These are phyloP conservation scores for Geotrichum aggregatum DNA, from an alignment of 1,139 yeast species.

Conservation along the genomic window DNA sequence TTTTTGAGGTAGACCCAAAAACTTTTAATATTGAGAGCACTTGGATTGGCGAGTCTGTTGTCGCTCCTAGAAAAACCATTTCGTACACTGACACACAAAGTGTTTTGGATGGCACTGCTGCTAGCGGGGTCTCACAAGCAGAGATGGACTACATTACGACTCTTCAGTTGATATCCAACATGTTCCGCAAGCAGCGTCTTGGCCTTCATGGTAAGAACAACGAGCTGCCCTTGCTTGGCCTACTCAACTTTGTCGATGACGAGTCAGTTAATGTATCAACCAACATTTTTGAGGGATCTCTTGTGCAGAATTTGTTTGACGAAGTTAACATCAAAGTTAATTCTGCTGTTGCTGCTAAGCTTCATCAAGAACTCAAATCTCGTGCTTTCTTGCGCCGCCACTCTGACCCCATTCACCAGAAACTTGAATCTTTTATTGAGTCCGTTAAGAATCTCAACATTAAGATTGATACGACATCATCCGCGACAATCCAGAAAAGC, in stretches of 20 bases:
- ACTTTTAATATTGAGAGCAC: conserved; percentile 72
- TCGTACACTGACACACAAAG: conserved; percentile 37
- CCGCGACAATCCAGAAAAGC: conserved; percentile 70
- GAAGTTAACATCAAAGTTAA: conserved; percentile 82
- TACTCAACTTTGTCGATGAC: conserved; percentile 80
- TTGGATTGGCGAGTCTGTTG: conserved; percentile 69
- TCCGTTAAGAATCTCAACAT: conserved; percentile 58
- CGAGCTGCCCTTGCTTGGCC: conserved; percentile 51
- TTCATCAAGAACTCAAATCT: conserved; percentile 74
- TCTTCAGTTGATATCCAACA: conserved; percentile 60
- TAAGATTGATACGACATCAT: conserved; percentile 66
- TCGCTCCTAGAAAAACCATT: conserved; percentile 48
- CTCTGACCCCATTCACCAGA: conserved; percentile 74
- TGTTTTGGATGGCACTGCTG: conserved; percentile 26
- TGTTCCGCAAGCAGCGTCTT: conserved; percentile 69
- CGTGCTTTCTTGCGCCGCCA: conserved; percentile 83
- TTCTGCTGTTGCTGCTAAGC: conserved; percentile 76
- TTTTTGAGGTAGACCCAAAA: conserved; percentile 73
- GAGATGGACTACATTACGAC: conserved; percentile 65
- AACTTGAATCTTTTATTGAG: conserved; percentile 73
- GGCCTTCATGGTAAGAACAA: conserved; percentile 35
- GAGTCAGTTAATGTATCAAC: conserved; percentile 65
- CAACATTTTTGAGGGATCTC: conserved; percentile 64
- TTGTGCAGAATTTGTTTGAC: conserved; percentile 57
- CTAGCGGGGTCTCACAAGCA: conserved; percentile 37